Evolutionary conservation across 1,139 yeast species (phyloP), one percentile per base, ranked within the genome.

Genomic region (Cylindricascospora bacillispora): DNA sequence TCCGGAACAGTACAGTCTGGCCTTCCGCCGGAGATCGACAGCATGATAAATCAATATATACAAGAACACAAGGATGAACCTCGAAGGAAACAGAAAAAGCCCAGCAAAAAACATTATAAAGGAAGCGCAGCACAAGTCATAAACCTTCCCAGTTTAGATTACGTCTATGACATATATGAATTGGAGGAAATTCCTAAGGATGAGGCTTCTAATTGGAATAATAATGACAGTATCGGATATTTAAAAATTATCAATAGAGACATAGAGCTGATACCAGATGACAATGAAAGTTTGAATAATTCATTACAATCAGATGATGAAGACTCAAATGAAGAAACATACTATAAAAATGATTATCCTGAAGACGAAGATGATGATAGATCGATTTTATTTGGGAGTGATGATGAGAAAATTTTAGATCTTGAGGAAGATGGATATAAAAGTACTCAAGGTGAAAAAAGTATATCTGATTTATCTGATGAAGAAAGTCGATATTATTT

Each of bases 291-390:
- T 24, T 59, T 64, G 1, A 63, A 63, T 15, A 42, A 35, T 5
- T 52, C 38, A 2, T 37, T 35, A 11, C 31, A 43, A 2, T 57
- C 70, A 3, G 79, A 69, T 38, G 86, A 79, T 41, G 86, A 78
- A 39, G 92, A 79, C 47, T 77, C 86, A 1, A 79, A 79, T 44
- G 95, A 94, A 10, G 97, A 89, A 55, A 85, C 81, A 37, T 86
- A 75, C 46, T 89, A 89, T 52, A 73, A 75, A 45, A 89, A 89
- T 54, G 97, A 89, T 48, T 89, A 89, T 47, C 98, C 98, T 0
- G 93, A 83, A 32, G 94, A 83, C 47, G 95, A 82, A 44, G 89
- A 79, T 45, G 81, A 70, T 32, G 60, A 55, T 30, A 44, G 59
- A 29, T 54, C 57, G 1, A 43, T 56, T n/a, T 32, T 54, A 5